Percentiles rank a stretch among this genome's conserved stretches.
phyloP scores from a whole-genome alignment of 192 early-diverging fungal genomes.

The Mortierella alpina region DNA sequence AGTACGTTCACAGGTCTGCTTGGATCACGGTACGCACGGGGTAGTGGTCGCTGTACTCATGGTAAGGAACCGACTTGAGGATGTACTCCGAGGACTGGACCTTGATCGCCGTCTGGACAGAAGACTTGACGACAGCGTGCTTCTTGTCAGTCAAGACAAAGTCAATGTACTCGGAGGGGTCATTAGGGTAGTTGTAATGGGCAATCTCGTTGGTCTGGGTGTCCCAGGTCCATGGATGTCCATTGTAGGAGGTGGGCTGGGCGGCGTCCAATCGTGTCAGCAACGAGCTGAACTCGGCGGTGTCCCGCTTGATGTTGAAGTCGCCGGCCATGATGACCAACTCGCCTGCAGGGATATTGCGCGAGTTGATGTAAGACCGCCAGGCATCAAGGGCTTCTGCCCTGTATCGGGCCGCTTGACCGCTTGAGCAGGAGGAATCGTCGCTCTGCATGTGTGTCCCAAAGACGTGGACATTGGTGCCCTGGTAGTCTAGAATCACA shows the following conservation, averaged over 20 bases:
- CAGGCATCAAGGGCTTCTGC: slow-evolving; percentile 9
- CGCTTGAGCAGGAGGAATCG: slow-evolving; percentile 7
- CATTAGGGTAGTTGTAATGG: slow-evolving; percentile 36
- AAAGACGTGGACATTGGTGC: slow-evolving; percentile 43
- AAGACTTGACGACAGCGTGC: slow-evolving; percentile 21
- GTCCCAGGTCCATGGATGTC: slow-evolving; percentile 33
- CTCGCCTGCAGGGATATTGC: slow-evolving; percentile 39
- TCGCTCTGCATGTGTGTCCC: slow-evolving; percentile 50
- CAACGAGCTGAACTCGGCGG: slow-evolving; percentile 18
- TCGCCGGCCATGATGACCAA: slow-evolving; percentile 45
- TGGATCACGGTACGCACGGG: slow-evolving; percentile 22
- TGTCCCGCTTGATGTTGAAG: slow-evolving; percentile 33
- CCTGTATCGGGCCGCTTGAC: slow-evolving; percentile 24
- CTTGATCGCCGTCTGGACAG: slow-evolving; percentile 12
- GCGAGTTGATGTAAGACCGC: slow-evolving; percentile 27
- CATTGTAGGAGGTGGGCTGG: slow-evolving; percentile 16
- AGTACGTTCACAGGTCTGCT: slow-evolving; percentile 8
- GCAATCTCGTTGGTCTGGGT: slow-evolving; percentile 40
- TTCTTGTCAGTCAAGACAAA: slow-evolving; percentile 41
- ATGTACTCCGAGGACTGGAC: slow-evolving; percentile 19
- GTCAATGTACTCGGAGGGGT: slow-evolving; percentile 30
- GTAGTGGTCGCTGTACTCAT: slow-evolving; percentile 46
- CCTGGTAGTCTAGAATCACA: slow-evolving; percentile 31
- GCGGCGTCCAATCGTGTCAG: slow-evolving; percentile 5
- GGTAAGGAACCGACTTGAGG: slow-evolving; percentile 23